These are phyloP conservation scores for Aureobasidium melanogenum DNA, from an alignment of 2,329 filamentous ascomycete genomes.

Conservation along the genomic window DNA sequence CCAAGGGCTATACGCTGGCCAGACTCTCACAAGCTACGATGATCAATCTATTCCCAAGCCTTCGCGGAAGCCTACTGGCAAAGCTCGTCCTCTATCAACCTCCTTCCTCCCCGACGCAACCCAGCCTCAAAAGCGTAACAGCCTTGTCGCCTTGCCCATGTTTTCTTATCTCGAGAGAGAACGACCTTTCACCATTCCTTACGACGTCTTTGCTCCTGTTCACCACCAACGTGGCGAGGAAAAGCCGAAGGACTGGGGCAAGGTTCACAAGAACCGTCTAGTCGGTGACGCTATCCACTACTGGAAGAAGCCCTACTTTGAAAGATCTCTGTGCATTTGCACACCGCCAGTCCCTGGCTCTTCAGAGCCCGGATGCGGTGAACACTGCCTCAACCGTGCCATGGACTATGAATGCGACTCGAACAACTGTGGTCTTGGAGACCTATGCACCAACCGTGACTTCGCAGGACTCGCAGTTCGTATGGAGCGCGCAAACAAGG, in stretches of 20 bases:
- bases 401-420: slow-evolving; percentile 97
- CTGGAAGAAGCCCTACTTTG: slow-evolving; percentile 24
- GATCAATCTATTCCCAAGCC: background rate
- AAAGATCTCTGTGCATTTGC: slow-evolving; percentile 57
- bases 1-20: slow-evolving; percentile 82
- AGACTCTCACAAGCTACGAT: slow-evolving; percentile 38
- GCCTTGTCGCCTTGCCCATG: slow-evolving; percentile 26
- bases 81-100: background rate
- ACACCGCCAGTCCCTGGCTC: slow-evolving; percentile 34
- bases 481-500: slow-evolving; percentile 40
- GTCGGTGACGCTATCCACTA: slow-evolving; percentile 33
- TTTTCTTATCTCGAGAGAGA: slow-evolving; percentile 49
- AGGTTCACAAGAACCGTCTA: slow-evolving; percentile 88
- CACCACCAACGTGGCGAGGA: slow-evolving; percentile 63
- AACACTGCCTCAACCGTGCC: slow-evolving; percentile 86
- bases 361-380: slow-evolving; percentile 68
- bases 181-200: slow-evolving; percentile 77
- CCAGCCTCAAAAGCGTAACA: slow-evolving; percentile 53
- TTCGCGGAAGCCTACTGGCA: background rate
- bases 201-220: slow-evolving; percentile 79
- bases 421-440: slow-evolving; percentile 73
- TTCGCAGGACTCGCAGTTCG: slow-evolving; percentile 74
- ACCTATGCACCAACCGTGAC: slow-evolving; percentile 77
- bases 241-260: slow-evolving; percentile 87
- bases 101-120: slow-evolving; percentile 14